Conservation (phyloP, 2,329 filamentous ascomycete genomes). For the Penicillium digitatum region DNA sequence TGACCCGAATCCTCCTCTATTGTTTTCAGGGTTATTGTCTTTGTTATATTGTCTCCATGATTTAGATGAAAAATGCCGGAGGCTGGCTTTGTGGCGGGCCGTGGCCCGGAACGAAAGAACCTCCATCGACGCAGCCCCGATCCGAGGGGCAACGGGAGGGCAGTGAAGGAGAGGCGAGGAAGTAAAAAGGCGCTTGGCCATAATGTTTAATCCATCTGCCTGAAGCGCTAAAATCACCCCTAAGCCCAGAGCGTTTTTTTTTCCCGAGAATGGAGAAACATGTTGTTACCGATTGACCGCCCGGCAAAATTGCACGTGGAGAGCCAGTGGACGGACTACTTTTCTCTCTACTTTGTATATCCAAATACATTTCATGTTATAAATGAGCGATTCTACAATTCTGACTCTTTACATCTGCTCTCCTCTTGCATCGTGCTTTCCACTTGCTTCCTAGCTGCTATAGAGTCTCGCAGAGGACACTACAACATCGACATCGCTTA, state of each 20-base stretch:
- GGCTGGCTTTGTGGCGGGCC: constrained; percentile 28
- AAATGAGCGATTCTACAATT: not conserved
- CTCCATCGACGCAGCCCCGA: constrained; percentile 30
- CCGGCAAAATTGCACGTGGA: constrained; percentile 17
- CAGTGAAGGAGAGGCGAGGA: constrained; percentile 24
- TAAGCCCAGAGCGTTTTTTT: constrained; percentile 16
- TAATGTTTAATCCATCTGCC: constrained; percentile 31
- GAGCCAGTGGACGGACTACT: not conserved
- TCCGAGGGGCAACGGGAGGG: constrained; percentile 20
- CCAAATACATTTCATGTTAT: not conserved
- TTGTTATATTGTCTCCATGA: constrained; percentile 41
- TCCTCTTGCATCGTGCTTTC: not conserved
- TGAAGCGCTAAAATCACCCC: constrained; percentile 10
- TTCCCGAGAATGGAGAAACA: constrained; percentile 7
- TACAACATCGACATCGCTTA: not conserved
- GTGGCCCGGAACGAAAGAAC: constrained; percentile 32
- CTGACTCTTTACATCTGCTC: not conserved
- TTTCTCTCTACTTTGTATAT: not conserved
- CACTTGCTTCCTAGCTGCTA: not conserved
- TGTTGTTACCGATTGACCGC: constrained; percentile 13
- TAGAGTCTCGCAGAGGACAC: not conserved
- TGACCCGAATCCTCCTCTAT: constrained; percentile 54
- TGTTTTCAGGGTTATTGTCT: constrained; percentile 33
- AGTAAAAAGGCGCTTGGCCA: constrained; percentile 35
- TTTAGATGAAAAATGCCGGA: constrained; percentile 40